These are phyloP conservation scores for Plantago ovata DNA, from an alignment of 257 asterid genomes.

Conservation along the genomic window DNA sequence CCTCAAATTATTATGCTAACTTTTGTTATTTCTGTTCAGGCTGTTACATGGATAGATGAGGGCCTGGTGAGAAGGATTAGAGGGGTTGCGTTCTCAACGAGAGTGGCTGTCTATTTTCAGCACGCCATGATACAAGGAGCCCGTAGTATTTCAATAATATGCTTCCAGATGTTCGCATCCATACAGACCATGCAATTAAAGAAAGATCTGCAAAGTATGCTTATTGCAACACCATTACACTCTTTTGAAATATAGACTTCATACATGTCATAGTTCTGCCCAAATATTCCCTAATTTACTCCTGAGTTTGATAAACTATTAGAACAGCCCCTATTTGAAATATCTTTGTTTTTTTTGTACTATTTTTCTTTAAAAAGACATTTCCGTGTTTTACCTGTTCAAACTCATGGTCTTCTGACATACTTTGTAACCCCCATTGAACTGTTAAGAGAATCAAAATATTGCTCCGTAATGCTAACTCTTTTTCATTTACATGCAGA, in stretches of 20 bases:
- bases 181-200: slow-evolving; percentile 84
- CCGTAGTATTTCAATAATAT: slow-evolving; percentile 78
- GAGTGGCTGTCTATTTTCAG: slow-evolving; percentile 79
- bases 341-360: no score
- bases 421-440: neutral
- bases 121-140: slow-evolving; percentile 74
- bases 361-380: no score
- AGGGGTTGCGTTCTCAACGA: slow-evolving; percentile 78
- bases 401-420: neutral
- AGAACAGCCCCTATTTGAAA: no score
- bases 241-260: neutral
- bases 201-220: slow-evolving; percentile 76
- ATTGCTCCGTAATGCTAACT: neutral
- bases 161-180: slow-evolving; percentile 79
- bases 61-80: slow-evolving; percentile 96
- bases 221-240: neutral
- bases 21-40: slow-evolving; percentile 38
- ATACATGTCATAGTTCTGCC: neutral
- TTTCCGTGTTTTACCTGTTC: no score
- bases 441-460: neutral
- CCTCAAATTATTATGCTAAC: neutral
- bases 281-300: no score
- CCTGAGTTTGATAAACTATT: no score
- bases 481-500: slow-evolving; percentile 33
- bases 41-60: slow-evolving; percentile 79